Evolutionary conservation across 805 yeast genomes (phyloP).

Genomic region (Metahyphopichia silvanorum): DNA sequence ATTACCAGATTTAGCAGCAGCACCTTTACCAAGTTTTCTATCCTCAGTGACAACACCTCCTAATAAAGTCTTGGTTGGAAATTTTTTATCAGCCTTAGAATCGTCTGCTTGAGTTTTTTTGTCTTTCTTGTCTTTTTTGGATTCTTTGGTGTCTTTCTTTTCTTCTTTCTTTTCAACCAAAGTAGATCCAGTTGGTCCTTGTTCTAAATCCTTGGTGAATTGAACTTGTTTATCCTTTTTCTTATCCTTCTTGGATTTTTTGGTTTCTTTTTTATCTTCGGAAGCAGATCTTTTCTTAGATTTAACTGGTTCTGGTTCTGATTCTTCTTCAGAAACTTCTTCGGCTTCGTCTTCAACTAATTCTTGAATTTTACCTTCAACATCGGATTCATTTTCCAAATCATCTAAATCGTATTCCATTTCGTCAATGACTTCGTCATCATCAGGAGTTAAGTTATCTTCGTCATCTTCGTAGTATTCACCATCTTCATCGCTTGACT

Average conservation of each 20-base stretch:
- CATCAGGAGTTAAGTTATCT: constrained; percentile 72
- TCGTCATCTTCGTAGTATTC: constrained; percentile 49
- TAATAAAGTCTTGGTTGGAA: constrained; percentile 73
- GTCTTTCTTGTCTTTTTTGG: constrained; percentile 22
- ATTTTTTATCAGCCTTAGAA: constrained; percentile 41
- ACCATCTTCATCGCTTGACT: constrained; percentile 50
- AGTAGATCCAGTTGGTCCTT: constrained; percentile 76
- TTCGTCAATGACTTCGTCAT: constrained; percentile 61
- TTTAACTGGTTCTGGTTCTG: constrained; percentile 19
- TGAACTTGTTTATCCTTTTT: constrained; percentile 73
- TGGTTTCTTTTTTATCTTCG: constrained; percentile 26
- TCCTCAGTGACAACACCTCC: constrained; percentile 96
- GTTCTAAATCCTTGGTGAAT: constrained; percentile 87
- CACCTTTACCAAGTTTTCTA: constrained; percentile 84
- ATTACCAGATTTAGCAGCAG: constrained; percentile 81
- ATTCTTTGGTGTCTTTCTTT: constrained; percentile 20
- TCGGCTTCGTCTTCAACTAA: constrained; percentile 61
- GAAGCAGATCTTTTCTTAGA: constrained; percentile 7
- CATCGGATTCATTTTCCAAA: constrained; percentile 65
- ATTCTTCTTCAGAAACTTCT: constrained; percentile 48
- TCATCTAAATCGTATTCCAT: constrained; percentile 56
- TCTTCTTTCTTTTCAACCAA: constrained; percentile 22
- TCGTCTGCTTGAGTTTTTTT: constrained; percentile 7
- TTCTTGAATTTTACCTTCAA: constrained; percentile 72
- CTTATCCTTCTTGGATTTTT: constrained; percentile 34